phyloP scores from a whole-genome alignment of 2,329 filamentous ascomycete genomes.

The Pseudocercospora eumusae region DNA sequence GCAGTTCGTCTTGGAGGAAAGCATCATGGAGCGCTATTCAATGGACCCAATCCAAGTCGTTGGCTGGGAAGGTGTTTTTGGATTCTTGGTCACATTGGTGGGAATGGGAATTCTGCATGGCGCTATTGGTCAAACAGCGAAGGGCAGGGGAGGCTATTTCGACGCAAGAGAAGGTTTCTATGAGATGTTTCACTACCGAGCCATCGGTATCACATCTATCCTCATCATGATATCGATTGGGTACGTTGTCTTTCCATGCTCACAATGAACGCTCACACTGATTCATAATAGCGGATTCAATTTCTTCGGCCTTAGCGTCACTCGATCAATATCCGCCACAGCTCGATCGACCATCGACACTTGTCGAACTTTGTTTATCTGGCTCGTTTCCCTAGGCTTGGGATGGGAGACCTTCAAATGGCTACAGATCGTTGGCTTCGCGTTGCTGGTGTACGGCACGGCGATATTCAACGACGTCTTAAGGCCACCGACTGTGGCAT shows the following conservation, averaged over 20 bases:
- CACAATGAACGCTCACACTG: conserved; percentile 21
- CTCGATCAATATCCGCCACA: conserved; percentile 83
- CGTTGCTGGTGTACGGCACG: conserved; percentile 88
- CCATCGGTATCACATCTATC: conserved; percentile 74
- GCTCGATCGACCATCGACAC: conserved; percentile 96
- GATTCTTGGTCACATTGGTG: conserved; percentile 74
- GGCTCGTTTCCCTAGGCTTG: conserved; percentile 87
- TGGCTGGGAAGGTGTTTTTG: conserved; percentile 94
- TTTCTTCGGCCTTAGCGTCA: conserved; percentile 95
- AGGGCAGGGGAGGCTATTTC: conserved; percentile 79
- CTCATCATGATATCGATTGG: conserved; percentile 98
- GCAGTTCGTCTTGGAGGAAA: conserved; percentile 95
- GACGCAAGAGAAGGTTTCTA: conserved; percentile 83
- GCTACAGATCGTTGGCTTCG: conserved; percentile 89
- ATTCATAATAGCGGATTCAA: conserved; percentile 76
- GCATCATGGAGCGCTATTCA: conserved; percentile 77
- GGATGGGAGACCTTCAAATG: conserved; percentile 92
- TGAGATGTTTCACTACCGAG: conserved; percentile 71
- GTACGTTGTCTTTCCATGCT: conserved; percentile 54
- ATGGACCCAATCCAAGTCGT: conserved; percentile 87
- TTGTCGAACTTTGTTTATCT: conserved; percentile 95
- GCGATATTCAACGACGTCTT: conserved; percentile 95
- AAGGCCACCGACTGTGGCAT: conserved; percentile 62
- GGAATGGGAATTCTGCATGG: conserved; percentile 81
- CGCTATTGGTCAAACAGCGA: conserved; percentile 70